Evolutionary conservation across 2,329 filamentous ascomycete species (phyloP), one percentile per base, ranked within the genome.

Genomic region (Talaromyces rugulosus): DNA sequence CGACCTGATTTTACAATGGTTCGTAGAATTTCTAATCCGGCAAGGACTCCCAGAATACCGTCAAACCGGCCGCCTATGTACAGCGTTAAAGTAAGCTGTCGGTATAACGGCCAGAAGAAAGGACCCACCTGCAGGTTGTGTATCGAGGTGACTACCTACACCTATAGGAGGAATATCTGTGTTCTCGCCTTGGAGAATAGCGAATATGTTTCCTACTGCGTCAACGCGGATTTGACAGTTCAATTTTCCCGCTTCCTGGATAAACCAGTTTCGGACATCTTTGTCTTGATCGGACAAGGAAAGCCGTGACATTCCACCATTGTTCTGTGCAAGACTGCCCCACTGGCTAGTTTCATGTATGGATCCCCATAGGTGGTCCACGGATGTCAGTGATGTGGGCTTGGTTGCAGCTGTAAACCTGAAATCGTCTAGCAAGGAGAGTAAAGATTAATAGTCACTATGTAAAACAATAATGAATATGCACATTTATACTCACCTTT

Each of bases 181-280:
- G 2, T 34, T 51, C 30, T 44, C 27, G 18, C 60, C 60, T 11
- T 54, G 52, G 16, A 34, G 40, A 8, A 56, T 18, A 5, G 59
- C 59, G 14, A 61, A 61, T 55, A 61, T 63, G 42, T 63, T 63
- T 11, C 61, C 61, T 58, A 94, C 92, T 30, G 85, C 80, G 71
- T 95, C 91, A 1, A 91, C 75, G 0, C 83, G 87, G 7, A 90
- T 81, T 3, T 81, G 80, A 72, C 90, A 94, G 9, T 87, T 89
- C 0, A 92, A 77, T 0, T 77, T 78, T 67, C 84, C 76, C 1
- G 85, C 86, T 0, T 85, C 87, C 18, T 86, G 73, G 0, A 87
- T 82, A 65, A 95, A 92, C 90, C 90, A 95, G 72, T 90, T 85
- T 44, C 91, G 85, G 12, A 84, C 89, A 68, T 84, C 75, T 70